Evolutionary conservation across 2,329 filamentous ascomycete species (phyloP).

Genomic region (Diaporthe sp.): DNA sequence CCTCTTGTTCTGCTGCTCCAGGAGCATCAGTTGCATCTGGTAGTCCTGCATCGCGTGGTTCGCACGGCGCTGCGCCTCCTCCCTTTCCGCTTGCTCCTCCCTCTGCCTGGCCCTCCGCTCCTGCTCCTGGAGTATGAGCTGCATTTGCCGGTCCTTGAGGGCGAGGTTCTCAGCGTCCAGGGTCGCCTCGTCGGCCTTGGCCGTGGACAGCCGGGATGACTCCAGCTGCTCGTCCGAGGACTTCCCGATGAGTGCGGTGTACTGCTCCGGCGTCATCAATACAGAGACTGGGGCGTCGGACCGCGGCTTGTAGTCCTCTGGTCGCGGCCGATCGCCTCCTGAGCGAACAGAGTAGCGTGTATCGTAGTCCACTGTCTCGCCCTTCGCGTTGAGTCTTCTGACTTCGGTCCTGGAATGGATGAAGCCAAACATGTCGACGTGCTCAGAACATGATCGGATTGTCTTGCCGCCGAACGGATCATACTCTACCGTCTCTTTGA

Average conservation of each 20-base stretch:
- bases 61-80: background rate
- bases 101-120: background rate
- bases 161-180: background rate
- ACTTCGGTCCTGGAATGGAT: slow-evolving; percentile 56
- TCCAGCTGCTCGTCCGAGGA: slow-evolving; percentile 20
- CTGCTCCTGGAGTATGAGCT: slow-evolving; percentile 10
- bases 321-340: background rate
- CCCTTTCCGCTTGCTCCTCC: background rate
- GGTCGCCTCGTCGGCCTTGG: background rate
- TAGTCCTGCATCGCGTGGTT: background rate
- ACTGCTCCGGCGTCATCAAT: background rate
- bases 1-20: slow-evolving; percentile 8
- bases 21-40: background rate
- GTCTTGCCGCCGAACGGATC: slow-evolving; percentile 44
- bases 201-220: background rate
- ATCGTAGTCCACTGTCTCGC: slow-evolving; percentile 55
- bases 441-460: slow-evolving; percentile 54
- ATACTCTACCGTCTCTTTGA: slow-evolving; percentile 40
- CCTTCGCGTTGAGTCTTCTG: slow-evolving; percentile 55
- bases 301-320: background rate
- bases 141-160: background rate
- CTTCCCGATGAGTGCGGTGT: background rate
- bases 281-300: background rate
- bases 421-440: slow-evolving; percentile 58
- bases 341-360: slow-evolving; percentile 48